Evolutionary conservation across 2,329 filamentous ascomycete genomes (phyloP), one percentile per base, ranked within the genome.

Genomic region (Xylariaceae sp.): DNA sequence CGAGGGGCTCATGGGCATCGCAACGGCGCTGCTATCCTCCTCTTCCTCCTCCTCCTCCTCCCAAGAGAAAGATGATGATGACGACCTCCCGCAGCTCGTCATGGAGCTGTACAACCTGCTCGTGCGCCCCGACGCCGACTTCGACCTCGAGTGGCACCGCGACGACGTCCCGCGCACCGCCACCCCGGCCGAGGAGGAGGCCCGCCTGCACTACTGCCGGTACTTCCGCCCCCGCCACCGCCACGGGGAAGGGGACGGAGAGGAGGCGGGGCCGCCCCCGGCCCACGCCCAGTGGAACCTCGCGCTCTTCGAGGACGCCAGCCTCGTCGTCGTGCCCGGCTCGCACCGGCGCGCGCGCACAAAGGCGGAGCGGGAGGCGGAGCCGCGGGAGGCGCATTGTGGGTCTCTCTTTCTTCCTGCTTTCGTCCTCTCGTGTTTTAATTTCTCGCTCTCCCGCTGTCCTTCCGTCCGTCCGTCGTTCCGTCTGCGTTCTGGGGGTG

Each of bases 101-200:
- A 38, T 94, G 77, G 88, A 94, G 60, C 64, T 94, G 13, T 88
- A 87, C 61, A 94, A 94, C 55, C 70, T 94, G 59, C 77, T 94
- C 6, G 78, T 93, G 11, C 67, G 82, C 5, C 87, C 87, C 0
- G 76, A 78, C 24, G 46, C 53, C 3, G 75, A 81, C 44, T 94
- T 90, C 50, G 76, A 75, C 49, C 68, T 94, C 31, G 65, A 80
- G 31, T 94, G 88, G 88, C 88, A 94, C 55, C 68, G 88, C 19
- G 88, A 94, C 52, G 86, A 93, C 52, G 80, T 94, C 29, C 67
- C 77, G 3, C 69, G 78, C n/a, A 65, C 69, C 1, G 83, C 79
- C 0, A 68, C 66, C 0, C 53, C 75, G 0, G 78, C 80, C 14
- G 77, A 89, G 50, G 88, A 94, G 57, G 51, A 75, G 26, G 60